A percentile compares a stretch with the other conserved stretches of the same genome.
Conservation (phyloP, 768 basidiomycete species). For the Lyophyllum shimeji region DNA sequence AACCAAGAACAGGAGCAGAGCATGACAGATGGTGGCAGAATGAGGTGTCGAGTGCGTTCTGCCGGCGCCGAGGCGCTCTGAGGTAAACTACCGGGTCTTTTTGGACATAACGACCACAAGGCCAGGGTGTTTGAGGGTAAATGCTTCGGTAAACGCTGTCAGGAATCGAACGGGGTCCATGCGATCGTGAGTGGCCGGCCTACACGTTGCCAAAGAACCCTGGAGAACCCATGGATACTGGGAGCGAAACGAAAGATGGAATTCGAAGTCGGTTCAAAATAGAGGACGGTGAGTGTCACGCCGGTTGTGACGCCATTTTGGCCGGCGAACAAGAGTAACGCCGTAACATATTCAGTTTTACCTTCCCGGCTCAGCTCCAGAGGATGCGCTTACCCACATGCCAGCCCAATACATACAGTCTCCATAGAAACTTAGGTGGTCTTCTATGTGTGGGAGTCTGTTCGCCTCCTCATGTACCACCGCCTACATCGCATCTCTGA, state of each 20-base stretch:
- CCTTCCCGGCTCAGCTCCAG: too few relatives aligned
- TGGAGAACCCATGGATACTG: not conserved
- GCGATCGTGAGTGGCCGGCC: not conserved
- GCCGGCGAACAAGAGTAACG: not conserved
- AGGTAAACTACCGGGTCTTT: not conserved
- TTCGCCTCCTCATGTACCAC: not conserved
- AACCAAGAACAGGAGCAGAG: not conserved
- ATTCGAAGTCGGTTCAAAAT: not conserved
- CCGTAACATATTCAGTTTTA: not conserved
- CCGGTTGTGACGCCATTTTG: not conserved
- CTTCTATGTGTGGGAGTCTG: not conserved
- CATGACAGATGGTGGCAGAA: constrained; percentile 1
- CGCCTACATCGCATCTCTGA: not conserved
- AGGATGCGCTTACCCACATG: not conserved
- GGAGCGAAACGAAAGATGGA: not conserved
- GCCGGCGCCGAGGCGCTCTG: not conserved
- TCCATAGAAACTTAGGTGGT: not conserved
- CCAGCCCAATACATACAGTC: not conserved
- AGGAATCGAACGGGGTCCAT: not conserved
- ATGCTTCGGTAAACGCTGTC: not conserved
- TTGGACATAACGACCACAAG: not conserved
- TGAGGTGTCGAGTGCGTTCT: not conserved
- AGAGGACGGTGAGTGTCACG: not conserved
- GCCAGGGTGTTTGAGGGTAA: not conserved
- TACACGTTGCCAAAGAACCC: not conserved